Evolutionary conservation across 805 yeast genomes (phyloP), one percentile per base, ranked within the genome.

Genomic region (Pichia membranifaciens): DNA sequence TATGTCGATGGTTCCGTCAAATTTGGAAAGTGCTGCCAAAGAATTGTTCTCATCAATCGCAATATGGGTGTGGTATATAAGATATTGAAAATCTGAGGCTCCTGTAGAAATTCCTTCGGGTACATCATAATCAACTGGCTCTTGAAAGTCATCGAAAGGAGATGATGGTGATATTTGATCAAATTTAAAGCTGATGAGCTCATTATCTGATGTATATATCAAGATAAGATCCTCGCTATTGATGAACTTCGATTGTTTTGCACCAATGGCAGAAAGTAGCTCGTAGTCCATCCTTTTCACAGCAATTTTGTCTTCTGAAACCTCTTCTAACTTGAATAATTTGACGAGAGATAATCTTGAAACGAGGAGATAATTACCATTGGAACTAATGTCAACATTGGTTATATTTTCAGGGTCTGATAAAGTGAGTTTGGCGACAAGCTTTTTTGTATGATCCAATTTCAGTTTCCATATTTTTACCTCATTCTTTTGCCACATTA

Each of bases 371-470:
- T 79, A 70, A 31, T 77, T 69, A 2, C 86, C 90, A 53, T 79
- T 79, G 20, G 75, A 73, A 17, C 88, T 83, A 36, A 90, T 61
- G 9, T 79, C 72, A 50, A 84, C 87, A 32, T 75, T 67, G 1
- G 88, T 70, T 43, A 93, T 82, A 65, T 85, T 85, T 53, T 88
- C 96, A 29, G 86, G 95, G 53, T 84, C 93, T 41, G 79, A 72
- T 49, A 84, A 67, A 2, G 76, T 69, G 57, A 87, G 60, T 65
- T 86, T 86, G 45, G 85, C 72, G 2, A 85, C 80, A 49, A 89
- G 64, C 49, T 75, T 77, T 58, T 75, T 79, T 16, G 74, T 69
- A 58, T 59, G 57, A 49, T 60, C 58, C 29, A 47, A 51, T 12
- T 47, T 35, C 17, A 87, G 58, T 51, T 67, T 70, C 98, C 98